Percentiles rank a stretch among this genome's conserved stretches.
Evolutionary conservation across 1,284 basidiomycete species (phyloP).

Genomic region (Vanrija pseudolonga): DNA sequence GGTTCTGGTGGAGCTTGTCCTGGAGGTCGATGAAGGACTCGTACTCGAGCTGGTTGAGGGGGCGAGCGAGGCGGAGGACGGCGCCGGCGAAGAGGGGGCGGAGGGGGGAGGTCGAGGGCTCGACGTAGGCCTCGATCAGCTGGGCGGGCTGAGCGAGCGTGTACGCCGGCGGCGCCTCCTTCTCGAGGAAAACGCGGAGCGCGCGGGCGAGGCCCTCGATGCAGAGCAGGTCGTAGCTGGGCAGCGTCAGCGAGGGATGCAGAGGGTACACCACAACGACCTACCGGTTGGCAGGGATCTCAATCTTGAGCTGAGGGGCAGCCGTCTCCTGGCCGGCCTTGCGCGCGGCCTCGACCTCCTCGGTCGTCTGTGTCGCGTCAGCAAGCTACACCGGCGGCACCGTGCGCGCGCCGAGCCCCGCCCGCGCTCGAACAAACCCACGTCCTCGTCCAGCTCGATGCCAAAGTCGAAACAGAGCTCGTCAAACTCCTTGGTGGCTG

Average conservation of each 20-base stretch:
- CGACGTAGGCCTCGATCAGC: constrained; percentile 65
- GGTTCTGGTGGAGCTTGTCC: constrained; percentile 96
- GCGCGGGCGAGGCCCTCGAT: constrained; percentile 92
- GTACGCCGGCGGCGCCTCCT: constrained; percentile 67
- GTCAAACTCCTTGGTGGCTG: constrained; percentile 91
- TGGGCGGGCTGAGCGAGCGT: constrained; percentile 64
- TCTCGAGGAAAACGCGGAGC: constrained; percentile 78
- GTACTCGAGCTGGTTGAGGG: constrained; percentile 82
- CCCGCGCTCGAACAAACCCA: constrained; percentile 51
- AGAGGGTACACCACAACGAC: background rate
- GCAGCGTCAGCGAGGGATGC: constrained; percentile 6
- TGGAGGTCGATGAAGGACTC: constrained; percentile 97
- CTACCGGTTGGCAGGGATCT: constrained; percentile 90
- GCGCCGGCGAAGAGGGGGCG: constrained; percentile 90
- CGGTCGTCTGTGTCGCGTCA: constrained; percentile 65
- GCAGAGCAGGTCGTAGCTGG: constrained; percentile 94
- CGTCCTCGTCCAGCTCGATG: constrained; percentile 95
- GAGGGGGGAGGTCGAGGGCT: constrained; percentile 72
- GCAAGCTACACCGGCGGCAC: background rate
- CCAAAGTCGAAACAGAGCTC: constrained; percentile 96
- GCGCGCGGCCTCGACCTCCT: constrained; percentile 74
- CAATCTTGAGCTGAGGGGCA: constrained; percentile 94
- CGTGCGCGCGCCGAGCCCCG: background rate
- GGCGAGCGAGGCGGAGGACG: constrained; percentile 77
- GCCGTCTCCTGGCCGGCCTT: constrained; percentile 77